Evolutionary conservation across 352 stramenopile species (phyloP).

Genomic region (Globisporangium yorkense): DNA sequence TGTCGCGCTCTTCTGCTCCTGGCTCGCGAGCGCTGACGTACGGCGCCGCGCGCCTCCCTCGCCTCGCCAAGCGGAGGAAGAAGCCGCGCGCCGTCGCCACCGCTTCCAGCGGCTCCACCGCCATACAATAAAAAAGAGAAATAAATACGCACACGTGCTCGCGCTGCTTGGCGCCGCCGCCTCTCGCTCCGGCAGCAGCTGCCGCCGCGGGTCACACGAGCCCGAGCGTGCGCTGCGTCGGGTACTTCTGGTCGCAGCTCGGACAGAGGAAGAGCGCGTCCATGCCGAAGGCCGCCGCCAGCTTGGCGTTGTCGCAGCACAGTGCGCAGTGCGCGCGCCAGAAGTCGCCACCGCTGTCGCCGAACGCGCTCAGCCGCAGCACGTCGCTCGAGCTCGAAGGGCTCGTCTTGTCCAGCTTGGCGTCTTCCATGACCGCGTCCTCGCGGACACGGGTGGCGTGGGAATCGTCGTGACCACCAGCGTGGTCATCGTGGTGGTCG

Average conservation of each 20-base stretch:
- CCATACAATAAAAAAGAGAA: not conserved
- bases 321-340: conserved; percentile 50
- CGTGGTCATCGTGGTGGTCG: not conserved
- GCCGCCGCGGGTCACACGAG: conserved; percentile 23
- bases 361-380: conserved; percentile 26
- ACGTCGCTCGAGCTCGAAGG: conserved; percentile 48
- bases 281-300: conserved; percentile 25
- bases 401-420: conserved; percentile 22
- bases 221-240: conserved; percentile 61
- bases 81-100: no score
- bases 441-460: not conserved
- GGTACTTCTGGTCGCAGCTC: conserved; percentile 77
- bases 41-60: no score
- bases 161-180: not conserved
- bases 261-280: conserved; percentile 63
- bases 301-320: conserved; percentile 41
- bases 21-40: no score
- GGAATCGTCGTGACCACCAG: no score
- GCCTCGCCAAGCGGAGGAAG: no score
- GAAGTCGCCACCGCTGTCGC: conserved; percentile 22
- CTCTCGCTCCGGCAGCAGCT: no score
- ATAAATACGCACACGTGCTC: conserved; percentile 1
- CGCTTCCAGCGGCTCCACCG: no score
- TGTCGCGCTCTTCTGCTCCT: no score
- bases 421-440: conserved; percentile 1